Evolutionary conservation across 2,329 filamentous ascomycete genomes (phyloP), one percentile per base, ranked within the genome.

Genomic region (Alternaria postmessia): DNA sequence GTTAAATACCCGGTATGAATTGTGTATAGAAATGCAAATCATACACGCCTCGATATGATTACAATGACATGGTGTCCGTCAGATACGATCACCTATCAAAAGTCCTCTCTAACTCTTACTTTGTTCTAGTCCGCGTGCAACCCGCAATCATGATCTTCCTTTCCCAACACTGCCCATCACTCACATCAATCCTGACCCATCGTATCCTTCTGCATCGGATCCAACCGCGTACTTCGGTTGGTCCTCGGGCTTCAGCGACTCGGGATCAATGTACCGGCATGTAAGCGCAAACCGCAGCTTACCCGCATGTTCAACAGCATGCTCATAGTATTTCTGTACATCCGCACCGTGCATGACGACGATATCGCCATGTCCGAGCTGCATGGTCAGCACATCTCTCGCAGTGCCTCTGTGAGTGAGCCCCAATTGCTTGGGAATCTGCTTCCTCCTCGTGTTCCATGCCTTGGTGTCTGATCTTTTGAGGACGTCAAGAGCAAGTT

Each of bases 291-390:
- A 88, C 3, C 86, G 79, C 42, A 87, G 75, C 51, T 79, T 81
- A 0, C 85, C 85, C 9, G 75, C 61, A 5, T 86, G 83, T 0
- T 79, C 81, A 0, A 89, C 86, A 20, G 79, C 77, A 67, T 89
- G 87, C 82, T 89, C 87, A 55, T 88, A 88, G 20, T 83, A 80
- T 64, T 82, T 79, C 66, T 91, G 89, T 12, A 91, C 85, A 0
- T 79, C 76, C 0, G 77, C 78, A 0, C 88, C 88, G 64, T 88
- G 83, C 88, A 90, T 90, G 18, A 90, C 78, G 2, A 88, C 82
- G 11, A 90, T 83, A 69, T 91, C 88, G 0, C 88, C 89, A 70
- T 91, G 88, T 7, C 82, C 79, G 4, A 91, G 76, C 1, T 79
- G 76, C 69, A 87, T 72, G 2, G 75, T 79, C 14, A 87, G 75